phyloP scores from a whole-genome alignment of 1,284 basidiomycete species.

The Melampsora larici-populina region DNA sequence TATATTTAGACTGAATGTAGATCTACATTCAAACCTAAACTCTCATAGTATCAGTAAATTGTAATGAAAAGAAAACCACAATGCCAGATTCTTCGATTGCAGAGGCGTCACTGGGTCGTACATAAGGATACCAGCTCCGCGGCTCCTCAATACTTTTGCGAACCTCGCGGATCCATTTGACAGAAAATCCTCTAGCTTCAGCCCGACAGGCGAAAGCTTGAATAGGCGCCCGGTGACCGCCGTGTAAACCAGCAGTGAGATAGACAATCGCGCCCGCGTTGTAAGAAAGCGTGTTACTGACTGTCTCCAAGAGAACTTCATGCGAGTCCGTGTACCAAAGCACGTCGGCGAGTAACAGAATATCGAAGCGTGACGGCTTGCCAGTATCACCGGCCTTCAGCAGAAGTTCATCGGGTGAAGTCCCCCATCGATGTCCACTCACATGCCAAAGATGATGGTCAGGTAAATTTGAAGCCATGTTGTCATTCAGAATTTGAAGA shows the following conservation, averaged over 20 bases:
- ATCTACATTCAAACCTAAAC: too few relatives aligned
- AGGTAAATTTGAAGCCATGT: not conserved
- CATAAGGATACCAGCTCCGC: not conserved
- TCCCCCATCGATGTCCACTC: not conserved
- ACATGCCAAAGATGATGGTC: not conserved
- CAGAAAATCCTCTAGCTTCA: slow-evolving; percentile 42
- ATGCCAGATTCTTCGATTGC: not conserved
- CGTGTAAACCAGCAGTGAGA: not conserved
- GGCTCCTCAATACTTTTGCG: not conserved
- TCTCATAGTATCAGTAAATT: not conserved
- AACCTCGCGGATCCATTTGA: slow-evolving; percentile 34
- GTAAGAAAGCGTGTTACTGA: not conserved
- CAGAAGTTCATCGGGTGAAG: not conserved
- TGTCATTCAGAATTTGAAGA: not conserved
- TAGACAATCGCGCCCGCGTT: not conserved
- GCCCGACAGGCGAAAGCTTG: not conserved
- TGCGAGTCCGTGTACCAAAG: not conserved
- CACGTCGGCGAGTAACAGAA: not conserved
- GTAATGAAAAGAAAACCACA: not conserved
- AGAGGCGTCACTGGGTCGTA: not conserved
- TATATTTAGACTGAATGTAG: too few relatives aligned
- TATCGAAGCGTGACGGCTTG: not conserved
- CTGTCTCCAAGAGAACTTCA: not conserved
- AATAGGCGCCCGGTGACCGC: not conserved
- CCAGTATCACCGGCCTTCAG: not conserved